Conservation (phyloP, 352 stramenopile species). For the Phytophthora niederhauseri region DNA sequence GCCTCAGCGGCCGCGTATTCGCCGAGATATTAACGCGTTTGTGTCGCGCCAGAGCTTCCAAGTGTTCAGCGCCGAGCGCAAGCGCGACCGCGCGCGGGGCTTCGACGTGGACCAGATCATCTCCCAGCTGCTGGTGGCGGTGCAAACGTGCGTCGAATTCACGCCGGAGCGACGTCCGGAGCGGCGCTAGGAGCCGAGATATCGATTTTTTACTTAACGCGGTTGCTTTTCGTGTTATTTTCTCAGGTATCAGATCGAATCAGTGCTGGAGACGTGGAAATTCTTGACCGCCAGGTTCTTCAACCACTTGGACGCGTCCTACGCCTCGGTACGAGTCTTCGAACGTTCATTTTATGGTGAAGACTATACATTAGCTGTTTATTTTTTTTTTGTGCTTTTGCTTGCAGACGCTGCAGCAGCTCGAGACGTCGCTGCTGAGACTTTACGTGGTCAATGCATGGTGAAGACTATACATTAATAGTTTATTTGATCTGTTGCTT, state of each 20-base stretch:
- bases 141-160: conserved; percentile 52
- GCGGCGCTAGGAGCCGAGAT: conserved; percentile 13
- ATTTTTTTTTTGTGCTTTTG: conserved; percentile 6
- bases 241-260: conserved; percentile 74
- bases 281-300: conserved; percentile 85
- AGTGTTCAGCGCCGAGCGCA: conserved; percentile 72
- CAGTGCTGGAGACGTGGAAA: conserved; percentile 80
- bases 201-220: conserved; percentile 9
- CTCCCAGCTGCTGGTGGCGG: conserved; percentile 58
- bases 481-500: too few species aligned
- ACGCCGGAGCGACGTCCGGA: not conserved
- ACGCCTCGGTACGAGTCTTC: conserved; percentile 47
- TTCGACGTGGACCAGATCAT: conserved; percentile 86
- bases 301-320: conserved; percentile 77
- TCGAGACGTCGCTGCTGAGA: conserved; percentile 71
- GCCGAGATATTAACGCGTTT: conserved; percentile 12
- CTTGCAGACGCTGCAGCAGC: conserved; percentile 61
- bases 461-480: too few species aligned
- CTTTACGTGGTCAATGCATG: conserved; percentile 81
- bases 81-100: conserved; percentile 68
- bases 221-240: conserved; percentile 11
- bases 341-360: not conserved
- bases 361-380: conserved; percentile 5
- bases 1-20: not conserved
- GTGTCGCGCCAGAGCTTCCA: conserved; percentile 65